Evolutionary conservation across 1,284 basidiomycete genomes (phyloP), one percentile per base, ranked within the genome.

Genomic region (Coriolopsis trogii): DNA sequence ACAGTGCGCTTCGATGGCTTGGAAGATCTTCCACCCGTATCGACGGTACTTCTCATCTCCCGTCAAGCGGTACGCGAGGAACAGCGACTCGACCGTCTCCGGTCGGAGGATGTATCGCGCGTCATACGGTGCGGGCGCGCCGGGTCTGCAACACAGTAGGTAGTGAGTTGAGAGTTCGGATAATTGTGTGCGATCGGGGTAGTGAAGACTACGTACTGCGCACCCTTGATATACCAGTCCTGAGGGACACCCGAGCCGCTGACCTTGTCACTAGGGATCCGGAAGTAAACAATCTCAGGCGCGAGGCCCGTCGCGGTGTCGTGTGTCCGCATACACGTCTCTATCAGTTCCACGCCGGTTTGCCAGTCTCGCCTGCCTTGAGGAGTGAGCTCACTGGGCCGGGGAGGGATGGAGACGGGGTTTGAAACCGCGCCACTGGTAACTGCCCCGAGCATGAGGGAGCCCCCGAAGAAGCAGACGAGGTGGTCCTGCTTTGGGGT

Each of bases 401-500:
- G 73, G 0, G 87, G 89, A 2, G 87, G 88, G 23, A 86, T 65
- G 4, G 82, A 84, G 4, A 86, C 78, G 1, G 67, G 69, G 2
- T 73, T 65, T 3, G 66, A 64, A 28, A 77, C 55, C 0, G 83
- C 75, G 9, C 84, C 82, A 1, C 85, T 80, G 26, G 85, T 86
- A 1, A 89, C 89, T 12, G 94, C 89, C 18, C 95, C 94, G 6
- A 98, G 81, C 79, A 98, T 87, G 60, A 98, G 81, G 2, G 91
- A 90, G 5, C 94, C 95, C 29, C 89, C 94, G 39, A 98, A 73
- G 84, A 98, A 98, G 71, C 95, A 98, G 1, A 93, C 95, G 18
- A 98, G 82, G 69, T 98, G 95, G 68, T 98, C 95, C 73, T 98
- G 95, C 70, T 97, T 96, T 13, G 90, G 89, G 1, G 80, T 75